Base-by-base conservation (phyloP, 169 alveolate genomes). In the Plasmodium relictum region DNA sequence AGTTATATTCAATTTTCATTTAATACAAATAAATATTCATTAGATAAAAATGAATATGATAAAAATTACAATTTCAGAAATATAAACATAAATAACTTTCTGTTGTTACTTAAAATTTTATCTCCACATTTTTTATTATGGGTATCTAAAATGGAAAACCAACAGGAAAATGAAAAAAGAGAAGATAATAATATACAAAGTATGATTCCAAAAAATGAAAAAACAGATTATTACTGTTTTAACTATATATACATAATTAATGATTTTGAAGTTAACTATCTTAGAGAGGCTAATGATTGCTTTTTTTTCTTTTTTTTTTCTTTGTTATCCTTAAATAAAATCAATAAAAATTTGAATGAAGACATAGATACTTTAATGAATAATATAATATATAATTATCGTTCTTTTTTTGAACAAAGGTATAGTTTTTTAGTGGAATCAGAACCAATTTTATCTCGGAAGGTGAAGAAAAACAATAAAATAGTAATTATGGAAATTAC, bases 81-180 rank as follows among this genome's bases (percentile, higher is more conserved):
- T 83, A 66, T 83, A 26, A 83, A 83, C 48, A 24, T 83, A 41
- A 83, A 83, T 56, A 83, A 83, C 31, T 66, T 83, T 48, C 91
- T 83, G 45, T 50, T 83, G 54, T 72, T 83, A 5, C 83, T 83
- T 20, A 83, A 68, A 66, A 83, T 83, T 68, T 8, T 83, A 61
- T 83, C 91, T 37, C 91, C 91, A 22, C 31, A 54, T 61, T 83
- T 83, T 68, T 41, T 83, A 0, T n/a, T 71, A 2, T 83, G 91
- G 91, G 63, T 58, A 8, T 16, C 91, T 12, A 39, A 42, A n/a
- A 66, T 26, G 24, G 37, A 37, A 22, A 20, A 50, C 61, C 41
- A 22, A 44, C n/a, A 41, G 7, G 26, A n/a, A 74, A 24, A 59
- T 24, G 4, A 24, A 5, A 16, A 39, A 50, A 44, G 45, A 73